Base-by-base conservation (phyloP, 805 yeast genomes). In the Lachancea thermotolerans region DNA sequence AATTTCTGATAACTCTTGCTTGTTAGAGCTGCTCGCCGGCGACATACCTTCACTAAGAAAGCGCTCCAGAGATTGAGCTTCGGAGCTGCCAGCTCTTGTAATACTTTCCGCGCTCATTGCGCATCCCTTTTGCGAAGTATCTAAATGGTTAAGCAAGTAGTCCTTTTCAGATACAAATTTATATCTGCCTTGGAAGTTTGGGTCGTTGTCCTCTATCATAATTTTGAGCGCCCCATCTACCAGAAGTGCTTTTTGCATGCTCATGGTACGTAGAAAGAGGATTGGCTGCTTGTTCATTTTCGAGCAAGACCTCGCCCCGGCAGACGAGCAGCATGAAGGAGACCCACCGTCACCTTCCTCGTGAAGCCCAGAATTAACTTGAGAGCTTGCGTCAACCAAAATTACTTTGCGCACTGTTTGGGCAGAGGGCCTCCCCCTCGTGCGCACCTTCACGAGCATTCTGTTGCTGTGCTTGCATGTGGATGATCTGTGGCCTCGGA, bases 401-500 rank as follows among this genome's bases (percentile, higher is more conserved):
- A 59, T 61, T 28, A 58, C 65, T 40, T 61, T 60, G 21, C 64
- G 52, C 17, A 58, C 77, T 42, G 74, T 79, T 35, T 55, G 18
- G 9, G 79, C 72, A 25, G 77, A 71, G 0, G 96, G 97, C 39
- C 98, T 68, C 0, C 98, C 99, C 48, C 95, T 76, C n/a, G 86
- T 78, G 25, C 96, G 74, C 10, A 91, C 96, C 56, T 88, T 86
- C 10, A 90, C 81, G 35, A 91, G 69, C 18, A 93, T 87, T 39
- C 96, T 72, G 42, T 76, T 71, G 28, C 84, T 78, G 64, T 91
- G 99, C 44, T 77, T 78, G 64, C 99, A 91, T 45, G 82, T 79
- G 1, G 91, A 80, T 1, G 96, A 85, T 35, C 99, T 68, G 59
- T 91, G 99, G 14, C 98, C 98, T 37, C 96, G 71, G 18, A 93